These are phyloP conservation scores for Fusarium graminum DNA, from an alignment of 2,329 filamentous ascomycete species.

Conservation along the genomic window DNA sequence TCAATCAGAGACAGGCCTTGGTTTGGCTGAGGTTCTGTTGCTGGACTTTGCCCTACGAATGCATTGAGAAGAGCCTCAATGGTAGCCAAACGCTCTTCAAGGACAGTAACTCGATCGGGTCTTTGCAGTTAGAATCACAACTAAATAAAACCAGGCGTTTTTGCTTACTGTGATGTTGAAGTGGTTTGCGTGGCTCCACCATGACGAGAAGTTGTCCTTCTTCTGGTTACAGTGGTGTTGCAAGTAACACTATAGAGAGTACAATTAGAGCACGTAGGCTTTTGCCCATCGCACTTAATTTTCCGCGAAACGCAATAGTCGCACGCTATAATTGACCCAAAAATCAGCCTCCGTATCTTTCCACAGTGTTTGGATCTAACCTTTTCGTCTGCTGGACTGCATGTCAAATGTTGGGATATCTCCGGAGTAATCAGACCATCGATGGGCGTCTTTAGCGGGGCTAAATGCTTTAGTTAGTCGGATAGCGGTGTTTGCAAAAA, in stretches of 20 bases:
- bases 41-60: not conserved
- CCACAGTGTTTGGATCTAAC: not conserved
- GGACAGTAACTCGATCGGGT: conserved; percentile 23
- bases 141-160: no score
- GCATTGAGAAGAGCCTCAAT: conserved; percentile 36
- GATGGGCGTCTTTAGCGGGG: conserved; percentile 3
- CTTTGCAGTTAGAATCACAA: conserved; percentile 11
- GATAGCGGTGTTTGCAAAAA: conserved; percentile 19
- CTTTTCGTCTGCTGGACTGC: conserved; percentile 41
- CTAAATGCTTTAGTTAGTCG: conserved; percentile 1
- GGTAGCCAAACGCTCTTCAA: conserved; percentile 39
- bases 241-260: conserved; percentile 54
- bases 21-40: not conserved
- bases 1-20: not conserved
- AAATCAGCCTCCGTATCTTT: not conserved
- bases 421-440: not conserved
- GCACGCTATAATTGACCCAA: conserved; percentile 42
- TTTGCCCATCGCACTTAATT: conserved; percentile 56
- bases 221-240: conserved; percentile 26
- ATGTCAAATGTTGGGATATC: not conserved
- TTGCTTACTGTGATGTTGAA: conserved; percentile 5
- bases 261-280: conserved; percentile 57
- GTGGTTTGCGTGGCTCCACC: not conserved
- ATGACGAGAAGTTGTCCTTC: conserved; percentile 13
- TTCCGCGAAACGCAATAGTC: conserved; percentile 58